Conservation (phyloP, 2,329 filamentous ascomycete species). For the Hyphodiscus sp. region DNA sequence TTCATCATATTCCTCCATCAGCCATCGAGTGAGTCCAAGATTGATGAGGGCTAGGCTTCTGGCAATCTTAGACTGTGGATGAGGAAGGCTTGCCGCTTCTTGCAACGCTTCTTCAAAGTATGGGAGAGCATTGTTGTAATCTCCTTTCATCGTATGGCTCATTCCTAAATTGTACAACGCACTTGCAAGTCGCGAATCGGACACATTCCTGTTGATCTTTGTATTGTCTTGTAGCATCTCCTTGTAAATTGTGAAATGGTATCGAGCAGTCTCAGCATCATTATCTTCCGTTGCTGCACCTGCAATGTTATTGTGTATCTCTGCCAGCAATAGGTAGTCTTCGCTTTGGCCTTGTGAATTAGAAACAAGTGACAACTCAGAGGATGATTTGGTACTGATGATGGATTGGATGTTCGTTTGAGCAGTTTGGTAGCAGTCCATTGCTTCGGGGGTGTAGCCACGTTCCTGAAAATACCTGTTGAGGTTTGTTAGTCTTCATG, state of each 20-base stretch:
- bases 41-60: background rate
- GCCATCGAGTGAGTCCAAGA: constrained; percentile 1
- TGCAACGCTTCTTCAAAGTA: background rate
- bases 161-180: background rate
- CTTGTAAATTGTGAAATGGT: background rate
- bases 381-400: background rate
- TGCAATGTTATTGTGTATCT: background rate
- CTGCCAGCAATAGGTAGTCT: background rate
- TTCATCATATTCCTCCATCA: background rate
- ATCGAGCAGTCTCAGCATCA: background rate
- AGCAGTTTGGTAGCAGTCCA: background rate
- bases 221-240: background rate
- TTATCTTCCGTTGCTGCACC: background rate
- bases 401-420: background rate
- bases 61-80: background rate
- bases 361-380: background rate
- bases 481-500: background rate
- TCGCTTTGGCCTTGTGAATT: background rate
- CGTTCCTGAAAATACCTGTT: constrained; percentile 2
- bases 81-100: background rate
- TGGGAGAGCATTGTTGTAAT: background rate
- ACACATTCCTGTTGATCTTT: background rate
- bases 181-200: constrained; percentile 1
- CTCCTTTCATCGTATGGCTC: background rate
- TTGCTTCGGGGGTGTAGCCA: background rate